Evolutionary conservation across 1,284 basidiomycete genomes (phyloP).

Genomic region (Gymnopus androsaceus): DNA sequence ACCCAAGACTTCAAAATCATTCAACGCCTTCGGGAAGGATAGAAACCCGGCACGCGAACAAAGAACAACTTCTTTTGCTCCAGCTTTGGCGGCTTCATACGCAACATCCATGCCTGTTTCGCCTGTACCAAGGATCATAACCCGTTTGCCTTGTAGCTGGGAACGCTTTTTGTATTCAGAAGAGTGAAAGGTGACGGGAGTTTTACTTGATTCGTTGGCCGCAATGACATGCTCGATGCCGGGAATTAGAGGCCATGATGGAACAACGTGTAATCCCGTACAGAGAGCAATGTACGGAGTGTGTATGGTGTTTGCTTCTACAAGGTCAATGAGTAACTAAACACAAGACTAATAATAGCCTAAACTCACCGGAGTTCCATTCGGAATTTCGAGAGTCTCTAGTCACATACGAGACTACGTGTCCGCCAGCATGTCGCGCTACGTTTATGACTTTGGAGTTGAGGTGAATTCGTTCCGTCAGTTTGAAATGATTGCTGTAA

Average conservation of each 20-base stretch:
- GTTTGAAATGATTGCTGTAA: constrained; percentile 50
- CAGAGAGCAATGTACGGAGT: constrained; percentile 46
- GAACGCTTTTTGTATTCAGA: constrained; percentile 49
- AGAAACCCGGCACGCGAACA: constrained; percentile 57
- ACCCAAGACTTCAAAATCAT: constrained; percentile 63
- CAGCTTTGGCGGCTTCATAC: constrained; percentile 52
- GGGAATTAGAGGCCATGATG: constrained; percentile 48
- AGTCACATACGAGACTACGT: constrained; percentile 37
- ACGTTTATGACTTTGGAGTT: constrained; percentile 46
- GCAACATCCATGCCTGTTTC: constrained; percentile 73
- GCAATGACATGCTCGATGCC: constrained; percentile 44
- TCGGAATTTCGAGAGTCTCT: constrained; percentile 21
- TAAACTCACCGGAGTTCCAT: constrained; percentile 30
- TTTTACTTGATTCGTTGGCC: constrained; percentile 19
- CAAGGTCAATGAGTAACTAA: constrained; percentile 1
- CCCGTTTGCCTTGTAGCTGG: constrained; percentile 47
- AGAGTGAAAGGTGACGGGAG: constrained; percentile 50
- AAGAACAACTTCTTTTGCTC: constrained; percentile 56
- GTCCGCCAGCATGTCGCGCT: constrained; percentile 35
- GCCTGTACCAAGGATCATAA: constrained; percentile 62
- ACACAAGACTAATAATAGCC: background rate
- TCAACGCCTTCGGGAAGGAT: constrained; percentile 66
- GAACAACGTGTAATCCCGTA: constrained; percentile 54
- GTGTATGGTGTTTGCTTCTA: constrained; percentile 29
- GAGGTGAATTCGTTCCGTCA: constrained; percentile 45